Evolutionary conservation across 2,329 filamentous ascomycete species (phyloP).

Genomic region (Phoma sp.): DNA sequence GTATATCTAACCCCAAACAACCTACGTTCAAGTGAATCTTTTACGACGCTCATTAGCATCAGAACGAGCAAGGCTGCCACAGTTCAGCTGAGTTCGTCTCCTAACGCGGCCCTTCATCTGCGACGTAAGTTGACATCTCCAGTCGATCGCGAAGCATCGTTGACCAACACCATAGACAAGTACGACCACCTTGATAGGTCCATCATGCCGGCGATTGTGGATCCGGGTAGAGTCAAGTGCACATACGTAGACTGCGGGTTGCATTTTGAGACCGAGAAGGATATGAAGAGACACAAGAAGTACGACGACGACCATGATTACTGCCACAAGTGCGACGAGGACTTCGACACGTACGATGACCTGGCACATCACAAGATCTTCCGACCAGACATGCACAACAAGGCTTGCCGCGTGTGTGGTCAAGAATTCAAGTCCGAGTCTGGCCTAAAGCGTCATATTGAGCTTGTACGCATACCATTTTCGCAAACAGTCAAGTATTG

Average conservation of each 20-base stretch:
- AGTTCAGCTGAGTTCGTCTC: background rate
- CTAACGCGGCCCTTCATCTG: background rate
- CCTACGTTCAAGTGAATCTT: too few species aligned
- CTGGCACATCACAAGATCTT: constrained; percentile 57
- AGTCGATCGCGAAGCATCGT: too few species aligned
- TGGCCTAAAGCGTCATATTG: constrained; percentile 62
- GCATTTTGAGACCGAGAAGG: constrained; percentile 54
- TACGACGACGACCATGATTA: constrained; percentile 54
- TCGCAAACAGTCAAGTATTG: background rate
- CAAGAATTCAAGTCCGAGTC: constrained; percentile 62
- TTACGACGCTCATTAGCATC: background rate
- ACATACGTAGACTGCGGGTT: constrained; percentile 56
- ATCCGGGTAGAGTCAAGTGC: constrained; percentile 46
- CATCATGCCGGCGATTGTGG: constrained; percentile 30
- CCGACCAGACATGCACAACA: constrained; percentile 51
- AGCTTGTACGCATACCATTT: constrained; percentile 50
- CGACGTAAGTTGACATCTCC: background rate
- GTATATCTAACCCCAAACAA: background rate
- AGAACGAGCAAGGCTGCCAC: background rate
- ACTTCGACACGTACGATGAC: constrained; percentile 56
- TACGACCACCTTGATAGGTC: background rate
- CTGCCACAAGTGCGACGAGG: constrained; percentile 54
- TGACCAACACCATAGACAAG: background rate
- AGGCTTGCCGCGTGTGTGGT: constrained; percentile 65
- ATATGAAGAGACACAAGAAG: constrained; percentile 62